Conservation (phyloP, 192 early-diverging fungal species). For the Dispira simplex region DNA sequence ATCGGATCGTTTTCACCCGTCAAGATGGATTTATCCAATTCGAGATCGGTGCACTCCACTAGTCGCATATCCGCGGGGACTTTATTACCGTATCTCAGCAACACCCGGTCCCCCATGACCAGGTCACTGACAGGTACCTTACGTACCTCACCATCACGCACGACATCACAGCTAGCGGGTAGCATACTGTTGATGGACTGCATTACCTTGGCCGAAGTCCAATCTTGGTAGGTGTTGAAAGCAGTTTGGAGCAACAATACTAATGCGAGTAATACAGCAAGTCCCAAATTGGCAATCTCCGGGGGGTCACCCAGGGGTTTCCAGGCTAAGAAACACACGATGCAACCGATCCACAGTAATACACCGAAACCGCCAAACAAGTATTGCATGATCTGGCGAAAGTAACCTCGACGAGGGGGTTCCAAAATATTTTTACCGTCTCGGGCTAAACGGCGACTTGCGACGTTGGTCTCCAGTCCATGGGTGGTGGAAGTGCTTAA, state of each 20-base stretch:
- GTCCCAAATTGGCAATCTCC: slow-evolving; percentile 34
- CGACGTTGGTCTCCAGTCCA: neutral
- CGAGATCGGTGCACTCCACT: slow-evolving; percentile 42
- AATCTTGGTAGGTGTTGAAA: slow-evolving; percentile 58
- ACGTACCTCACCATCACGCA: slow-evolving; percentile 43
- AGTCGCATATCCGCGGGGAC: slow-evolving; percentile 69
- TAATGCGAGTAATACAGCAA: slow-evolving; percentile 41
- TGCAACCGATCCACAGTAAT: slow-evolving; percentile 46
- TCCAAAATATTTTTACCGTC: slow-evolving; percentile 10
- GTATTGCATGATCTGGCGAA: slow-evolving; percentile 26
- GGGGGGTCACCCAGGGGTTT: slow-evolving; percentile 38
- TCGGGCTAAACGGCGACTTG: neutral
- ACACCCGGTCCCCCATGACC: slow-evolving; percentile 62
- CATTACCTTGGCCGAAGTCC: slow-evolving; percentile 47
- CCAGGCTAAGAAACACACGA: slow-evolving; percentile 52
- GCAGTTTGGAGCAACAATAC: slow-evolving; percentile 49
- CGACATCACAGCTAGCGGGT: slow-evolving; percentile 38
- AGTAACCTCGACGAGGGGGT: slow-evolving; percentile 19
- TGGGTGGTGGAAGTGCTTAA: neutral
- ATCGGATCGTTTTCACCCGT: slow-evolving; percentile 65
- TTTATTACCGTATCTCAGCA: slow-evolving; percentile 43
- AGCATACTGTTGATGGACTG: slow-evolving; percentile 57
- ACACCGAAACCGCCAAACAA: slow-evolving; percentile 57
- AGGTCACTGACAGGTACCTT: slow-evolving; percentile 36
- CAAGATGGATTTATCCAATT: slow-evolving; percentile 62